Conservation (phyloP, 2,329 filamentous ascomycete genomes). For the Sporothrix phasma region DNA sequence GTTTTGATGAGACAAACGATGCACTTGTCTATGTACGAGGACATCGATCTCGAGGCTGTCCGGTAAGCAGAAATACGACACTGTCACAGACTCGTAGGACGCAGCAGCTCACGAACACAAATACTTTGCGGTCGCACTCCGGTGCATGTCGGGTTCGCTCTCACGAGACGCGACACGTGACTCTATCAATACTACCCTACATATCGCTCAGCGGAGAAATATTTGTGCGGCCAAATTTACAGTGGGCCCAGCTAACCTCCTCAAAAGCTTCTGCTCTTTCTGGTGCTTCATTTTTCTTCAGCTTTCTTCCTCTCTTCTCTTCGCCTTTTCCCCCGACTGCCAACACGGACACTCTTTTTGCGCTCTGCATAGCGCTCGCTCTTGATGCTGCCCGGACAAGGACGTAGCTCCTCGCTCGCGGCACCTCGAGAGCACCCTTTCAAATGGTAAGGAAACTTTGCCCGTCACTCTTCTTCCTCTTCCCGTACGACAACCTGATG, state of each 20-base stretch:
- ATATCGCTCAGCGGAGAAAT: conserved; percentile 5
- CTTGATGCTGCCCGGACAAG: neutral
- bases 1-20: too few species aligned
- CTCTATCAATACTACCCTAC: neutral
- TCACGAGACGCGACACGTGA: neutral
- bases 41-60: too few species aligned
- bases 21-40: too few species aligned
- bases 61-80: too few species aligned
- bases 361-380: neutral
- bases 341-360: neutral
- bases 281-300: neutral
- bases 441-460: conserved; percentile 12
- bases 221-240: conserved; percentile 7
- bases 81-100: too few species aligned
- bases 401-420: neutral
- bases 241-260: conserved; percentile 2
- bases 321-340: neutral
- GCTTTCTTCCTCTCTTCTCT: neutral
- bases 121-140: too few species aligned
- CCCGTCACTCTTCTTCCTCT: conserved; percentile 9
- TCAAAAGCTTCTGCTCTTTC: conserved; percentile 2
- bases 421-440: neutral
- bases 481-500: conserved; percentile 49
- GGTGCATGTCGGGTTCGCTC: too few species aligned
- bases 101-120: too few species aligned